Base-by-base conservation (phyloP, 257 asterid genomes). In the Cruciata laevipes region DNA sequence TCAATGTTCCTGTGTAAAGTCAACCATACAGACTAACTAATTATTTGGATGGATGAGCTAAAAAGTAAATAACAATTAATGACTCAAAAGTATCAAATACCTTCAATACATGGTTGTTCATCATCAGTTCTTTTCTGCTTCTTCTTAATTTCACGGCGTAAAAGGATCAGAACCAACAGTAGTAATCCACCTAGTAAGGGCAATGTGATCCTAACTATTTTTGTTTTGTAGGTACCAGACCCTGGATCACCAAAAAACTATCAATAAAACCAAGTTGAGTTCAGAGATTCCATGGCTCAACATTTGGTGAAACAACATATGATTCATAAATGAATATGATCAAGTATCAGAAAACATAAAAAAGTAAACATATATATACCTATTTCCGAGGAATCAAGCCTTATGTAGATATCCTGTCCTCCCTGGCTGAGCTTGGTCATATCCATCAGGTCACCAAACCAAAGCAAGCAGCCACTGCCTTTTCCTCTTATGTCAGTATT, bases 391-490 rank as follows among this genome's bases (percentile, higher is more conserved):
- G 71, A 66, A 12, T 76, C 74, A 55, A 78, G 47, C 67, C 78
- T 66, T 7, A 70, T 32, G 58, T 71, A 78, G 47, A 74, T 71
- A 59, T 78, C 73, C 65, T 78, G 82, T 5, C 76, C 79, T 6
- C 13, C 38, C 17, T 5, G 35, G 44, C 66, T 13, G 3, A 74
- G 20, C 30, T 65, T 25, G 27, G 47, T 63, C 20, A 77, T 78
- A 64, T 80, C 78, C 37, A 61, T 66, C 38, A 80, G 51, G n/a
- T 75, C 63, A 5, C 10, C 78, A 65, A 21, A 81, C 85, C 85
- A 81, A 60, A 73, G 62, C 65, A 81, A 47, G 60, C 85, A 81
- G 27, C 83, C 85, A 53, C 66, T 73, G 11, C 81, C 81, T 21
- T 47, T 61, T 24, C 62, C 69, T 30, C 79, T 69, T n/a, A 71